Evolutionary conservation across 768 basidiomycete species (phyloP).

Genomic region (Xerocomellus amylosporus): DNA sequence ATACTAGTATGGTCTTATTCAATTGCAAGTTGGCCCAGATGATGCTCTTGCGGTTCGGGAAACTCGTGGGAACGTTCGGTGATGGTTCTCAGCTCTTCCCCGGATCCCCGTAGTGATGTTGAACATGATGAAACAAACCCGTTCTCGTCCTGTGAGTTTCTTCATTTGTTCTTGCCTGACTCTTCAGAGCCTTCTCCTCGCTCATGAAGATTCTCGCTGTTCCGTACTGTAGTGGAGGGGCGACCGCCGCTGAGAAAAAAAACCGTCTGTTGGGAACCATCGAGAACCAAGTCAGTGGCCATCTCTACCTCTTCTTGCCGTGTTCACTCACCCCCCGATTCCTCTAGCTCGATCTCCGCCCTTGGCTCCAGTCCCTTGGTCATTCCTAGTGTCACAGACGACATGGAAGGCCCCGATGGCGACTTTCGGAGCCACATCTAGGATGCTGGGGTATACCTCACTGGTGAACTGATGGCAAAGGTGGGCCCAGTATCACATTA

Average conservation of each 20-base stretch:
- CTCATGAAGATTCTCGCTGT: constrained; percentile 52
- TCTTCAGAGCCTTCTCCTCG: background rate
- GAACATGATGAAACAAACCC: no score
- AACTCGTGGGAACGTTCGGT: no score
- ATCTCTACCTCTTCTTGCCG: background rate
- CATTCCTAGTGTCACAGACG: constrained; percentile 66
- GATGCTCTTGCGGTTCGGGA: no score
- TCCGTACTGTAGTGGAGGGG: constrained; percentile 64
- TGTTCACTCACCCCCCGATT: background rate
- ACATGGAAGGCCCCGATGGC: constrained; percentile 77
- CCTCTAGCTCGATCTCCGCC: constrained; percentile 60
- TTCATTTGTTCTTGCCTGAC: no score
- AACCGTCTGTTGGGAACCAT: constrained; percentile 74
- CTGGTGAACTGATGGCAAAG: constrained; percentile 65
- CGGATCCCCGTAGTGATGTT: no score
- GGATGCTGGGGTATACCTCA: constrained; percentile 76
- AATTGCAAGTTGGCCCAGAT: no score
- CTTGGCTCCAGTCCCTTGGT: constrained; percentile 69
- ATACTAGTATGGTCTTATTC: no score
- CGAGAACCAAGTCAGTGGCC: constrained; percentile 61
- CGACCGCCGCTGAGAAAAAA: constrained; percentile 53
- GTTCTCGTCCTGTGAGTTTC: no score
- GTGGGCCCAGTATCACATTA: constrained; percentile 23
- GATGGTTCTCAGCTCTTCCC: no score
- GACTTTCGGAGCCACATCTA: constrained; percentile 62